phyloP scores from a whole-genome alignment of 169 alveolate species.

The Hepatocystis sp. region DNA sequence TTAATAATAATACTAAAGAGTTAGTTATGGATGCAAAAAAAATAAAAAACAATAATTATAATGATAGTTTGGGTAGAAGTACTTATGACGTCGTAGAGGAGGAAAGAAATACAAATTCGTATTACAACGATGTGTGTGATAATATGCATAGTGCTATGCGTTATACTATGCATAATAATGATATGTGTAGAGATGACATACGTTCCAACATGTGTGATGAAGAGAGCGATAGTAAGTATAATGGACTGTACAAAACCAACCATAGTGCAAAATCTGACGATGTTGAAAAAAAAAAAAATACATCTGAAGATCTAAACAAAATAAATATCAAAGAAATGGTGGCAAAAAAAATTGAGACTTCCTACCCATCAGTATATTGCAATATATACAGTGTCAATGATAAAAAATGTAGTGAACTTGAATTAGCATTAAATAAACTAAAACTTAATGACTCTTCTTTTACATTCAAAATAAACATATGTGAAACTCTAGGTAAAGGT shows the following conservation, averaged over 20 bases:
- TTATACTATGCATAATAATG: neutral
- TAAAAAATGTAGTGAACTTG: slow-evolving; percentile 78
- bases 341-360: slow-evolving; percentile 74
- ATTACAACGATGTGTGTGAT: no score
- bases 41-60: slow-evolving; percentile 3
- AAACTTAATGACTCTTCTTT: slow-evolving; percentile 93
- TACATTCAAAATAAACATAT: slow-evolving; percentile 86
- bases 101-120: neutral
- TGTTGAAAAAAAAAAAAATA: neutral
- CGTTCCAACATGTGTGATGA: neutral
- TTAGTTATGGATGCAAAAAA: slow-evolving; percentile 37
- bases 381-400: slow-evolving; percentile 92
- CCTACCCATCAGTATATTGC: slow-evolving; percentile 92
- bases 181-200: no score
- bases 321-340: slow-evolving; percentile 32
- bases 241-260: no score
- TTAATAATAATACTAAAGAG: slow-evolving; percentile 8
- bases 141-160: no score
- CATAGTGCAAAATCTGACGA: neutral
- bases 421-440: slow-evolving; percentile 89
- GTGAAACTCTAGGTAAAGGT: slow-evolving; percentile 94
- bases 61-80: slow-evolving; percentile 55
- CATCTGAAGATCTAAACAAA: neutral
- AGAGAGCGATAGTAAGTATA: neutral
- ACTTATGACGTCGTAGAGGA: slow-evolving; percentile 6